These are phyloP conservation scores for Suillus hirtellus DNA, from an alignment of 768 basidiomycete genomes.

Conservation along the genomic window DNA sequence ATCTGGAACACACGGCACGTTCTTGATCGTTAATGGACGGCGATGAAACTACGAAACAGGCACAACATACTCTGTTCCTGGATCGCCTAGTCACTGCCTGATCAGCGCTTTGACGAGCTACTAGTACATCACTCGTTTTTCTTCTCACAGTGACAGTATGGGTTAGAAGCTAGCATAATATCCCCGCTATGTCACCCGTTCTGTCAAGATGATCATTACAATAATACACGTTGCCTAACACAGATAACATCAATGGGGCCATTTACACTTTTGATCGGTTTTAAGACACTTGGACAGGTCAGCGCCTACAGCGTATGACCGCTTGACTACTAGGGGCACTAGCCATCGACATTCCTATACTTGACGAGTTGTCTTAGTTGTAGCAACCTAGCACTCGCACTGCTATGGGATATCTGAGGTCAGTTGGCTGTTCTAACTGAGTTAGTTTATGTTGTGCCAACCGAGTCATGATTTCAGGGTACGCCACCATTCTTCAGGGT, in stretches of 20 bases:
- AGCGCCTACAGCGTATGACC: background rate
- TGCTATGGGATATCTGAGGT: background rate
- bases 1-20: too few relatives aligned
- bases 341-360: background rate
- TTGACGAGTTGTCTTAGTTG: background rate
- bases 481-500: background rate
- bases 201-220: background rate
- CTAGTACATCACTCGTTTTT: background rate
- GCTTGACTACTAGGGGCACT: background rate
- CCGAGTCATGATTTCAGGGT: background rate
- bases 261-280: background rate
- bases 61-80: background rate
- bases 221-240: background rate
- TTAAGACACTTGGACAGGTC: background rate
- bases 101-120: background rate
- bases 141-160: background rate
- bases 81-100: background rate
- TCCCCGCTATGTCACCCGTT: background rate
- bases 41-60: background rate
- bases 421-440: background rate
- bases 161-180: background rate
- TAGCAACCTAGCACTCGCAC: background rate
- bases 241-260: background rate
- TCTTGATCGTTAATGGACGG: background rate
- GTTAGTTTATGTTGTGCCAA: background rate